Evolutionary conservation across 2,329 filamentous ascomycete genomes (phyloP), one percentile per base, ranked within the genome.

Genomic region (Aspergillus tubingensis): DNA sequence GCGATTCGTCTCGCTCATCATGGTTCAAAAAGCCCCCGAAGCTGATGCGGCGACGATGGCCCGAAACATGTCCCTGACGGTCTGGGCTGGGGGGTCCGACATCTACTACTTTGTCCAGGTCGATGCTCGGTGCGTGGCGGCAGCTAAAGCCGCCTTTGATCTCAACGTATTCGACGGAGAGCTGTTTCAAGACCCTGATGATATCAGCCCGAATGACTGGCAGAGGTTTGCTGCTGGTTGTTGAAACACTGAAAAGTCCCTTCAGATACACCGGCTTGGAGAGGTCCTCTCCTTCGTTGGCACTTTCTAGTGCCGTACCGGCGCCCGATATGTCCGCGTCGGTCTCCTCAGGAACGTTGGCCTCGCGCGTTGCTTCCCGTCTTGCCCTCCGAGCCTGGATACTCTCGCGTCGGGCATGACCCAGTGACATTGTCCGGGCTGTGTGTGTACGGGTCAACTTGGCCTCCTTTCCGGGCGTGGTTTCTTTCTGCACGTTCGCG

Each of bases 171-270:
- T 96, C 90, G n/a, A 98, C 92, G 15, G 91, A 91, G 15, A 98
- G 85, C 73, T 94, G 89, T 67, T 88, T 89, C 55, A 99, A 79
- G 2, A 98, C 95, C 53, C 94, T 86, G 72, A 96, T 96, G 68
- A 99, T 91, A 72, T 99, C 95, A 6, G 87, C 82, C 41, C 94
- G 88, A 64, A 99, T 99, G 61, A 92, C 87, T 1, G 88, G 82
- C 10, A 98, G 86, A 1, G 94, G 91, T 73, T 96, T 96, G 72
- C 89, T 95, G 60, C 92, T 97, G 6, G 95, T 99, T 0, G 95
- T 99, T 3, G 92, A 96, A 57, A 98, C 95, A 70, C 94, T 98
- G 79, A 99, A 98, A 17, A 99, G 83, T 4, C 95, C 95, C 77
- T 98, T 99, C 59, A 99, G 85, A 75, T 90, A 98, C 3, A 98